Conservation (phyloP, 2,329 filamentous ascomycete species). For the Paramyrothecium sp. region DNA sequence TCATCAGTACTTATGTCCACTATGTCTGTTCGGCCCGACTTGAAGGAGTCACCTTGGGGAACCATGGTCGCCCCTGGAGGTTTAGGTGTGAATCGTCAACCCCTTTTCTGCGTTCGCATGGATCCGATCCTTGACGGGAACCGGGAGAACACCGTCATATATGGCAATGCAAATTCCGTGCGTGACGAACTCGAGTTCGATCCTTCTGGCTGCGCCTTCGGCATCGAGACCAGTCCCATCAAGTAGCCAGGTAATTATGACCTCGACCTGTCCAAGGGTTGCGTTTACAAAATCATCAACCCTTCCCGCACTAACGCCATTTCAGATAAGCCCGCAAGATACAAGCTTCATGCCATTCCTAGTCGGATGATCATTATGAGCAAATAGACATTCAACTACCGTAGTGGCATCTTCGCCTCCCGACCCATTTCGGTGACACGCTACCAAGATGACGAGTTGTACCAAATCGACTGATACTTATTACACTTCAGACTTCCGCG, state of each 20-base stretch:
- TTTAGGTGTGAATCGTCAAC: constrained; percentile 60
- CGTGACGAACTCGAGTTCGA: constrained; percentile 36
- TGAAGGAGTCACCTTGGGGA: constrained; percentile 44
- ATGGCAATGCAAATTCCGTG: constrained; percentile 4
- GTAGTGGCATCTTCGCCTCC: too few species aligned
- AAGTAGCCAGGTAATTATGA: constrained; percentile 41
- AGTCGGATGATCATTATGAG: too few species aligned
- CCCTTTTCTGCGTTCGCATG: constrained; percentile 60
- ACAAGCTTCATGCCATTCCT: too few species aligned
- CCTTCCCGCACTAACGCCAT: constrained; percentile 33
- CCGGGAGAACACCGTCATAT: constrained; percentile 33
- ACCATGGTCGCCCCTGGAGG: constrained; percentile 47
- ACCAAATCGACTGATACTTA: constrained; percentile 30
- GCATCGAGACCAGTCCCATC: constrained; percentile 39
- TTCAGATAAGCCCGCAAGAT: too few species aligned
- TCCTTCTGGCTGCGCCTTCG: constrained; percentile 46
- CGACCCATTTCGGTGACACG: too few species aligned
- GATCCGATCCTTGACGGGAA: constrained; percentile 60
- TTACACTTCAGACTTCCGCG: constrained; percentile 51
- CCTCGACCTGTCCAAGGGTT: constrained; percentile 43
- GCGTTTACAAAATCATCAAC: constrained; percentile 46
- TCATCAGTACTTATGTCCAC: constrained; percentile 25
- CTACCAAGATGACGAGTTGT: constrained; percentile 2
- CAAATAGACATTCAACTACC: too few species aligned
- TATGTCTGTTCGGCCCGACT: constrained; percentile 49